Base-by-base conservation (phyloP, 805 yeast genomes). In the Scheffersomyces lignosus region DNA sequence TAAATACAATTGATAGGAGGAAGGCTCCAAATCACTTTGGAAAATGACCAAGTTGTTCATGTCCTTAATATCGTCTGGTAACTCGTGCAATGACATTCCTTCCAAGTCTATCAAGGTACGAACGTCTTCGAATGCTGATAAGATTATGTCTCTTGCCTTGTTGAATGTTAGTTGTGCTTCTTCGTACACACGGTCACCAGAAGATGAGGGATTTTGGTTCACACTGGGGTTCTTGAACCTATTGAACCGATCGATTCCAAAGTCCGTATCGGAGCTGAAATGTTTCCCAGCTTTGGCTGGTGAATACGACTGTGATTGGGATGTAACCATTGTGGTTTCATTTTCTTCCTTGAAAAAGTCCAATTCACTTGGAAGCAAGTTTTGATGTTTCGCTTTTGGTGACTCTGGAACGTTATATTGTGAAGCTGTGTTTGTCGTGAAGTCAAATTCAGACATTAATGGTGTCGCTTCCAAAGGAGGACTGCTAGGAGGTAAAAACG, bases 1-100 rank as follows among this genome's bases (percentile, higher is more conserved):
- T 3, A 79, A 69, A 48, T 73, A 78, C 4, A 80, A 58, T 40
- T 80, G 79, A 43, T 67, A 70, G 24, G 58, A 45, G 3, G 44
- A 40, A 3, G 54, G 52, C 1, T 56, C 56, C 12, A 37, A 33
- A 13, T 52, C 56, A n/a, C 25, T 27, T 28, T 43, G 43, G 38
- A 71, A 68, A 5, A 73, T 53, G n/a, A 78, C 80, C 47, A 78
- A 54, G 37, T 78, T 69, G 47, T 76, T 70, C 44, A 80, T 59
- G 50, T 80, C 87, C 34, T 70, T 71, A 18, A 80, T 66, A 44
- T 78, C 82, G 34, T 75, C 78, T 1, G 87, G 85, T 3, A 80
- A 53, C 4, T 70, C 70, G 8, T 58, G 62, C 27, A 80, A 56
- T 0, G 66, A 70, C 55, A 78, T 50, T 12, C 68, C 57, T 35